These are phyloP conservation scores for Dacryopinax spathularia DNA, from an alignment of 768 basidiomycete genomes.

Conservation along the genomic window DNA sequence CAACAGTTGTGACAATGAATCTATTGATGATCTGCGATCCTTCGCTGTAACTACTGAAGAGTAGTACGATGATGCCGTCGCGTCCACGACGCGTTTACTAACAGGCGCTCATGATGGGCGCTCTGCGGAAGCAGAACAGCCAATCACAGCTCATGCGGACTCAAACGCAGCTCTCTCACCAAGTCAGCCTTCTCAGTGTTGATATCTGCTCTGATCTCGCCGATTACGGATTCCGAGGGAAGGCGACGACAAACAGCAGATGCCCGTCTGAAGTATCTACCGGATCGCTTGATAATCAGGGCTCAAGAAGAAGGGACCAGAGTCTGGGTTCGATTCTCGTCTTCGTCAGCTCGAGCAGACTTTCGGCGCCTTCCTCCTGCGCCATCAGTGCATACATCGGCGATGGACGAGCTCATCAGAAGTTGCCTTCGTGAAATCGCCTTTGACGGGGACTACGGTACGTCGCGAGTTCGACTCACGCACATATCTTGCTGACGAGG, in stretches of 20 bases:
- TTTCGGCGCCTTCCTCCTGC: background rate
- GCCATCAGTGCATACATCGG: background rate
- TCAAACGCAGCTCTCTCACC: background rate
- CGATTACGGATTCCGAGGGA: too few relatives aligned
- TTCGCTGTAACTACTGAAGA: too few relatives aligned
- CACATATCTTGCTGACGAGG: conserved; percentile 13
- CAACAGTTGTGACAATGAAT: background rate
- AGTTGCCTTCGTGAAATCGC: conserved; percentile 75
- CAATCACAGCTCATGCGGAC: background rate
- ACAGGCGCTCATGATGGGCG: background rate
- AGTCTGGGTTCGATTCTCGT: background rate
- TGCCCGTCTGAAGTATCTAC: too few relatives aligned
- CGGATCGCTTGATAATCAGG: too few relatives aligned
- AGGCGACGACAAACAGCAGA: too few relatives aligned
- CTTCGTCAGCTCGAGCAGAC: background rate
- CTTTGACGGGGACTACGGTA: conserved; percentile 83
- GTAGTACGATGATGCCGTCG: too few relatives aligned
- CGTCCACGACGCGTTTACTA: too few relatives aligned
- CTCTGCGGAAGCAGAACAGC: background rate
- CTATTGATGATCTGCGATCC: background rate
- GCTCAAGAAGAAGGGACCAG: too few relatives aligned
- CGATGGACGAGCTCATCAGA: conserved; percentile 74
- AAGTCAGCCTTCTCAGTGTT: conserved; percentile 2
- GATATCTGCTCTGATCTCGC: too few relatives aligned
- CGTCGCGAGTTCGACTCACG: conserved; percentile 23